Percentiles rank a stretch among this genome's conserved stretches.
Evolutionary conservation across 1,284 basidiomycete species (phyloP).

Genomic region (Cryptococcus sp.): DNA sequence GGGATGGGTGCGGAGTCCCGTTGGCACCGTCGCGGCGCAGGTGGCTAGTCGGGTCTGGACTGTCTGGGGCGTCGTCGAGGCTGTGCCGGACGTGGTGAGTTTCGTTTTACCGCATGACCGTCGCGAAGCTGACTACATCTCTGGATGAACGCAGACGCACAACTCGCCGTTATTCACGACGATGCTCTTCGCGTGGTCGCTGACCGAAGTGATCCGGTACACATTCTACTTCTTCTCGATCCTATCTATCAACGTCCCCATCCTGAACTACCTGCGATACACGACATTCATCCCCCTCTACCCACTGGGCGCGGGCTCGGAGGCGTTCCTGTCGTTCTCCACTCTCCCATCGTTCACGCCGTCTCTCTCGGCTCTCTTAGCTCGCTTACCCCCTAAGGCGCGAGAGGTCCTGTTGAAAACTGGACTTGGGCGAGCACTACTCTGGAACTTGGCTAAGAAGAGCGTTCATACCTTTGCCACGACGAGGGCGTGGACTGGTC

Average conservation of each 20-base stretch:
- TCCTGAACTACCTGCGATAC: constrained; percentile 63
- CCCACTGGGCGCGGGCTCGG: constrained; percentile 85
- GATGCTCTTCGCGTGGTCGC: constrained; percentile 92
- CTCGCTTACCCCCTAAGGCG: constrained; percentile 22
- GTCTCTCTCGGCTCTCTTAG: constrained; percentile 30
- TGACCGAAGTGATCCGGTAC: constrained; percentile 91
- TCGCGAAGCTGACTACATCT: background rate
- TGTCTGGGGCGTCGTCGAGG: constrained; percentile 79
- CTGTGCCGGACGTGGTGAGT: constrained; percentile 55
- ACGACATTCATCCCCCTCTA: constrained; percentile 92
- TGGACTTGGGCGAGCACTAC: constrained; percentile 29
- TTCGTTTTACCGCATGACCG: no score
- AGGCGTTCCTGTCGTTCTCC: constrained; percentile 79
- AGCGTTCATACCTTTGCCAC: constrained; percentile 11
- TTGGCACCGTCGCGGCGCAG: constrained; percentile 81
- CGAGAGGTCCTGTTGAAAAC: constrained; percentile 31
- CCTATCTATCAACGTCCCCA: constrained; percentile 55
- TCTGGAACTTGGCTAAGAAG: constrained; percentile 38
- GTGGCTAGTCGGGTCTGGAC: constrained; percentile 83
- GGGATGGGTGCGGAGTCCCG: constrained; percentile 79
- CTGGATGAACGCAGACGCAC: constrained; percentile 7
- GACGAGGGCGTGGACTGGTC: constrained; percentile 34
- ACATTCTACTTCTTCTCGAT: constrained; percentile 80
- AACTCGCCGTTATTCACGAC: constrained; percentile 73
- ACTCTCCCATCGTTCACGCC: constrained; percentile 66